phyloP scores from a whole-genome alignment of 192 early-diverging fungal species.

The Lobosporangium transversale region DNA sequence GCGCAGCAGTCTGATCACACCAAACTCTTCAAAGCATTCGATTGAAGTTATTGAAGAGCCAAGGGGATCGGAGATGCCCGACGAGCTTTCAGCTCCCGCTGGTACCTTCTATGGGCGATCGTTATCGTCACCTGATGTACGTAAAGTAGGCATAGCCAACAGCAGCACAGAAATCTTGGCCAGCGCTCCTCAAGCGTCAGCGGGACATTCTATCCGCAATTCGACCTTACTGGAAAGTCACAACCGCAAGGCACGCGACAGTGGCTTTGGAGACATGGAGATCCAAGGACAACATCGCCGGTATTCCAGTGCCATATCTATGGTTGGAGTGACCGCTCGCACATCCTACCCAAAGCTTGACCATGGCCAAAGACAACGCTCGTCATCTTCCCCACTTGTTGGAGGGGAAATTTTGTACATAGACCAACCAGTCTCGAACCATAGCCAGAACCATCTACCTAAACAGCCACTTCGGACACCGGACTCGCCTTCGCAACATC shows the following conservation, averaged over 20 bases:
- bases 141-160: background rate
- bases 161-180: background rate
- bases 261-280: slow-evolving; percentile 22
- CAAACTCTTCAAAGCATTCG: background rate
- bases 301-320: slow-evolving; percentile 10
- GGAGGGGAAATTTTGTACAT: background rate
- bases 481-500: background rate
- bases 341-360: background rate
- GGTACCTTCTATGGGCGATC: slow-evolving; percentile 10
- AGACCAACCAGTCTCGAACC: slow-evolving; percentile 5
- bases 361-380: slow-evolving; percentile 5
- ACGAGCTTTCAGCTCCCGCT: background rate
- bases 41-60: no score
- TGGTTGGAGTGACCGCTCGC: background rate
- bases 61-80: no score
- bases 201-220: background rate
- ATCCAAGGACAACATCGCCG: slow-evolving; percentile 11
- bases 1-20: background rate
- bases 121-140: slow-evolving; percentile 2
- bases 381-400: background rate
- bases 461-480: background rate
- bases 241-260: slow-evolving; percentile 17
- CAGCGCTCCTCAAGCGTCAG: background rate
- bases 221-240: background rate
- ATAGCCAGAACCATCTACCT: background rate